These are phyloP conservation scores for Solanum acaule DNA, from an alignment of 257 asterid genomes.

Conservation along the genomic window DNA sequence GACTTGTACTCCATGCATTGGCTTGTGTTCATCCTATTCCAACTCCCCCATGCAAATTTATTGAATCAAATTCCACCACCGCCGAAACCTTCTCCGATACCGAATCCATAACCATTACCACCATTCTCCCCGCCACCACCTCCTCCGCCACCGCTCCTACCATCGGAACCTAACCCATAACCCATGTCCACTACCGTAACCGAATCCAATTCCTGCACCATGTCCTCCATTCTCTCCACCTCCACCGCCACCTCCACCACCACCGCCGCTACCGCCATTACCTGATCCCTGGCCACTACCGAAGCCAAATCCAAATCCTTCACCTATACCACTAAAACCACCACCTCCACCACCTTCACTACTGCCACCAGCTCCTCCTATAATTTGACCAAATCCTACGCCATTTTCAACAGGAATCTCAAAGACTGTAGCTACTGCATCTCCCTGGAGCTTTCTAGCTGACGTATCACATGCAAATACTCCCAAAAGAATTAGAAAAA, in stretches of 20 bases:
- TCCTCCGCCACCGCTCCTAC: background rate
- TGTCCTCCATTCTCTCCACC: background rate
- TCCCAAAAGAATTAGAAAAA: background rate
- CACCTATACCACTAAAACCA: background rate
- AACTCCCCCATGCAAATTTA: background rate
- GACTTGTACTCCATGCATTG: background rate
- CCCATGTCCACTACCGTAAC: background rate
- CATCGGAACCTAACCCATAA: background rate
- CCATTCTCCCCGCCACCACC: background rate
- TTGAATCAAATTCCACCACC: background rate
- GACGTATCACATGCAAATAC: background rate
- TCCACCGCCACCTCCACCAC: background rate
- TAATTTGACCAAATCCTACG: background rate
- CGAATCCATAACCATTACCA: constrained; percentile 5
- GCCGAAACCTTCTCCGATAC: constrained; percentile 7
- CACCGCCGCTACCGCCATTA: no score
- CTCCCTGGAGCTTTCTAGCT: background rate
- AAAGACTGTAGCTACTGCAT: background rate
- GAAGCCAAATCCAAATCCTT: background rate
- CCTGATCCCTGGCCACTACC: no score
- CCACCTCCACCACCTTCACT: background rate
- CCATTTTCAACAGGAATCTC: background rate
- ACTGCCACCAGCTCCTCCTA: background rate
- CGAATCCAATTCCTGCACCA: background rate
- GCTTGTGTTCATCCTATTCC: background rate